These are phyloP conservation scores for Periconia sp. DNA, from an alignment of 2,329 filamentous ascomycete genomes.

Conservation along the genomic window DNA sequence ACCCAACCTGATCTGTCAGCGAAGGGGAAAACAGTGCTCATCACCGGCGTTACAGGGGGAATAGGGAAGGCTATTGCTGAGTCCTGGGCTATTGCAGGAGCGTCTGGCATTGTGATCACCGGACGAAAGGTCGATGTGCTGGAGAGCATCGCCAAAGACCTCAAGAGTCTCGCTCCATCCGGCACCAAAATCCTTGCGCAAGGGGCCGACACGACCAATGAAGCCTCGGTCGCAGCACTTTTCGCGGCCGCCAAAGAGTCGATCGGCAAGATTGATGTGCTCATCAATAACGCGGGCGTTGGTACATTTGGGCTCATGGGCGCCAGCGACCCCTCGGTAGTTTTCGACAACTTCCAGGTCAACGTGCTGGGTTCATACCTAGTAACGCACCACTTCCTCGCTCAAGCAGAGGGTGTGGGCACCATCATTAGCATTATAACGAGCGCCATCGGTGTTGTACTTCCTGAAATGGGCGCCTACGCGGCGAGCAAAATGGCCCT, in stretches of 20 bases:
- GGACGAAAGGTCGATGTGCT: slow-evolving; percentile 24
- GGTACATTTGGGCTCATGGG: slow-evolving; percentile 4
- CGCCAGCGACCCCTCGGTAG: slow-evolving; percentile 6
- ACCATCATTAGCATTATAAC: slow-evolving; percentile 22
- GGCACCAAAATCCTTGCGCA: slow-evolving; percentile 19
- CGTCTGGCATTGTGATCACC: slow-evolving; percentile 23
- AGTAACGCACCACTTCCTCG: slow-evolving; percentile 13
- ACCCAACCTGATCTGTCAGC: slow-evolving; percentile 10
- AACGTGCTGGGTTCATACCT: slow-evolving; percentile 20
- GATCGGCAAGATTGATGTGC: slow-evolving; percentile 16
- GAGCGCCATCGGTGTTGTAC: slow-evolving; percentile 11
- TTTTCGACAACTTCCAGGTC: slow-evolving; percentile 17
- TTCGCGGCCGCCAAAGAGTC: slow-evolving; percentile 13
- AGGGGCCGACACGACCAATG: slow-evolving; percentile 21
- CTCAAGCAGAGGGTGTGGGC: slow-evolving; percentile 8
- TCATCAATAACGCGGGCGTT: slow-evolving; percentile 19
- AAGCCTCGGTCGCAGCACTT: slow-evolving; percentile 16
- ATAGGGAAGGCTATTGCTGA: slow-evolving; percentile 23
- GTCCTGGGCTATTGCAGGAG: slow-evolving; percentile 27
- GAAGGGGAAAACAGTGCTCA: slow-evolving; percentile 16
- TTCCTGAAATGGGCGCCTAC: slow-evolving; percentile 23
- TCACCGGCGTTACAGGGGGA: slow-evolving; percentile 22
- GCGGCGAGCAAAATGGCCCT: slow-evolving; percentile 24
- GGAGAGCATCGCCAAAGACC: slow-evolving; percentile 11
- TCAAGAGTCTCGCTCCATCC: slow-evolving; percentile 14